Evolutionary conservation across 768 basidiomycete species (phyloP), one percentile per base, ranked within the genome.

Genomic region (Rhodotorula toruloides): DNA sequence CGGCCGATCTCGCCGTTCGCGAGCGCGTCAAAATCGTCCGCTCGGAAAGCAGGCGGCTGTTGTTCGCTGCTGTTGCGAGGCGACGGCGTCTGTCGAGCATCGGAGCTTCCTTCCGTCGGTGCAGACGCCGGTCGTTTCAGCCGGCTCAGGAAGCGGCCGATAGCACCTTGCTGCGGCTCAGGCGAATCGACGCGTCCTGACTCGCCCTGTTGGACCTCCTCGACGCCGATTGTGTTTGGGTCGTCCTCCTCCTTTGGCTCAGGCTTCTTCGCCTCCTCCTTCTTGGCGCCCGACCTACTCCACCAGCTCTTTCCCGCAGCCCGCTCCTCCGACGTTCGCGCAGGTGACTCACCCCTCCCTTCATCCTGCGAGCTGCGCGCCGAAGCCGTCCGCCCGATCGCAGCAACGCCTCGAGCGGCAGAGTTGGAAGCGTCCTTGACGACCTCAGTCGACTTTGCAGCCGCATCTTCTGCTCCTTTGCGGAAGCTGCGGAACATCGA

Each of bases 101-200:
- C 48, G 10, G n/a, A 2, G 37, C n/a, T 9, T 16, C 37, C 37
- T 22, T 11, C 40, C 0, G 25, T 25, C 0, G n/a, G 19, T 10
- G 34, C 44, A 3, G 54, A 6, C 7, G 56, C 16, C 0, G 31
- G 32, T 14, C 54, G 27, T 56, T 55, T 70, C 27, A 60, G 52
- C n/a, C 68, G 43, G 7, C 60, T 27, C 12, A 65, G 36, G 39
- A 70, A 31, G 10, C 68, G 60, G 4, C 68, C 68, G 27, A 70
- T 22, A 22, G 59, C 56, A 8, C 59, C 55, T 29, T 48, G 56
- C 39, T 47, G 46, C 10, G 54, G 29, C 17, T 55, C 32, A 3
- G 31, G 40, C 32, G 53, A 54, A 5, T 31, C 47, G 4, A 47
- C n/a, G 17, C 59, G n/a, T 0, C 58, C 67, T 19, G 58, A 54